Evolutionary conservation across 2,329 filamentous ascomycete species (phyloP).

Genomic region (Exophiala viscosa): DNA sequence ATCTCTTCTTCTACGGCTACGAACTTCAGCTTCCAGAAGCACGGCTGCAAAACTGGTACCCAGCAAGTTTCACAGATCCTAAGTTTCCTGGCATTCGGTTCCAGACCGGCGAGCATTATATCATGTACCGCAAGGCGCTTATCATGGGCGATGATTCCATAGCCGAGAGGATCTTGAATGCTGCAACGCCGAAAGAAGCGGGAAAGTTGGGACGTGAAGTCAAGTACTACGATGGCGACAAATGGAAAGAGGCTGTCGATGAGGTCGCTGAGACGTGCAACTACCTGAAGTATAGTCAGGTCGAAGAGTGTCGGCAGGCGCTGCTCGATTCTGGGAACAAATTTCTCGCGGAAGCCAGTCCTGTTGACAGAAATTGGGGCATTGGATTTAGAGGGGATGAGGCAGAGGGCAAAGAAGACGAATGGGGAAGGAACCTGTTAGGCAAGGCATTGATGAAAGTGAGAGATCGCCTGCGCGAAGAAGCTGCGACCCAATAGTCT

Average conservation of each 20-base stretch:
- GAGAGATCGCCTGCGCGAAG: constrained; percentile 24
- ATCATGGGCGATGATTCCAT: constrained; percentile 31
- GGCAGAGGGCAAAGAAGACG: constrained; percentile 29
- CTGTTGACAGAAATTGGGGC: constrained; percentile 36
- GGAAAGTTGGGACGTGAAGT: constrained; percentile 34
- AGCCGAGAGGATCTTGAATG: constrained; percentile 30
- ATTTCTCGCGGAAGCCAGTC: constrained; percentile 36
- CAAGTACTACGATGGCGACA: constrained; percentile 31
- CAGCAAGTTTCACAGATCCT: neutral
- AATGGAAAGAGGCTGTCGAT: constrained; percentile 31
- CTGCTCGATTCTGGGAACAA: constrained; percentile 33
- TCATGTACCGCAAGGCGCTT: constrained; percentile 38
- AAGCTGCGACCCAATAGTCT: neutral
- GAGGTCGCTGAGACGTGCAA: constrained; percentile 34
- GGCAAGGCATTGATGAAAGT: constrained; percentile 36
- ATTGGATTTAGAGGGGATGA: constrained; percentile 34
- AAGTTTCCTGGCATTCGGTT: neutral
- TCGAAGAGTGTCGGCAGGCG: constrained; percentile 28
- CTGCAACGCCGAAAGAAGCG: constrained; percentile 17
- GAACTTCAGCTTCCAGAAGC: neutral
- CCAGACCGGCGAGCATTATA: constrained; percentile 25
- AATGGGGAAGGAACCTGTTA: constrained; percentile 35
- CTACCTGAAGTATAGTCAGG: constrained; percentile 35
- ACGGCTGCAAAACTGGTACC: neutral
- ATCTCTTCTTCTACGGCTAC: neutral